Conservation (phyloP, 306 rosid genomes). For the Quercus suber region DNA sequence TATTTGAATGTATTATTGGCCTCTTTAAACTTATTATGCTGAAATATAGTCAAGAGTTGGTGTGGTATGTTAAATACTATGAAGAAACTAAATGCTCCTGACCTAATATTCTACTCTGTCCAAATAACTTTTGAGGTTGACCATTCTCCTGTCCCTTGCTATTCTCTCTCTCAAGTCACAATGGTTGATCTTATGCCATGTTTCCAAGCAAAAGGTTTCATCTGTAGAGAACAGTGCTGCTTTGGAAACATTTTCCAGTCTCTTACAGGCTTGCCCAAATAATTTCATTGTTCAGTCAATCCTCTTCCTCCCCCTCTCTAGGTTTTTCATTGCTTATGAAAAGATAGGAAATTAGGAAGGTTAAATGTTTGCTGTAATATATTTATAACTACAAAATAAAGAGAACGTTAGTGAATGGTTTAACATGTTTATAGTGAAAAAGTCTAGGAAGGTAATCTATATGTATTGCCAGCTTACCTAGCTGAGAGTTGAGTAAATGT, state of each 20-base stretch:
- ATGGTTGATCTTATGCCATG: background rate
- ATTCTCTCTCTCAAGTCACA: too few relatives aligned
- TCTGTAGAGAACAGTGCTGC: background rate
- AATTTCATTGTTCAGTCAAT: background rate
- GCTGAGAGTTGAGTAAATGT: background rate
- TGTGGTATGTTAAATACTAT: background rate
- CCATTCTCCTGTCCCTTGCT: background rate
- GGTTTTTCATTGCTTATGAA: background rate
- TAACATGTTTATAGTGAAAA: background rate
- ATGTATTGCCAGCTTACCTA: background rate
- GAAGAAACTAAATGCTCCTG: background rate
- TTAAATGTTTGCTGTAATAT: background rate
- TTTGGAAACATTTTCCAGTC: background rate
- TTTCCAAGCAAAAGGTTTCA: background rate
- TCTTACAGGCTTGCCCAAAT: background rate
- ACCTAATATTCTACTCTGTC: background rate
- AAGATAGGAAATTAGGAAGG: too few relatives aligned
- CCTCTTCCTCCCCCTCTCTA: background rate
- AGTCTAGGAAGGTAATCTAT: background rate
- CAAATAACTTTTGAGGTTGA: background rate
- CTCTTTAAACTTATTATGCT: too few relatives aligned
- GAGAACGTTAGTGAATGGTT: background rate
- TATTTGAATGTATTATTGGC: too few relatives aligned
- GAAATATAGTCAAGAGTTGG: background rate
- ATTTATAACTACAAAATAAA: background rate